Percentiles rank a stretch among this genome's conserved stretches.
Evolutionary conservation across 116 monocot species (phyloP).

Genomic region (Thalassia testudinum): DNA sequence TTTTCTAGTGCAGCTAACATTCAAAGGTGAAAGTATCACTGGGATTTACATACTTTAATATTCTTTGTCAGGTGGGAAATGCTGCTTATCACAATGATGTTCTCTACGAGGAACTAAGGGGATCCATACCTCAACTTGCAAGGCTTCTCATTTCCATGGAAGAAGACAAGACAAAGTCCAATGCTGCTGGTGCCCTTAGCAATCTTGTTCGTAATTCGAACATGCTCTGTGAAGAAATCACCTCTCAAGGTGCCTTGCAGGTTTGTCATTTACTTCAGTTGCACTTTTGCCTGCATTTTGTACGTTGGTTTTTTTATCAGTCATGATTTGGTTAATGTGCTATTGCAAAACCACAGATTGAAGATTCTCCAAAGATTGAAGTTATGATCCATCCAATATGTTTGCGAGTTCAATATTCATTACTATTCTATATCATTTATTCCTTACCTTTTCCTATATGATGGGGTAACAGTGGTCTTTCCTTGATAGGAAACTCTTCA

Average conservation of each 20-base stretch:
- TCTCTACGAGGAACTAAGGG: slow-evolving; percentile 66
- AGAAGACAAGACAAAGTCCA: slow-evolving; percentile 92
- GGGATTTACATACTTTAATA: neutral
- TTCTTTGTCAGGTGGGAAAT: slow-evolving; percentile 64
- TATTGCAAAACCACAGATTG: neutral
- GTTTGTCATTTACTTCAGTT: slow-evolving; percentile 16
- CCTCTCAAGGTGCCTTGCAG: slow-evolving; percentile 74
- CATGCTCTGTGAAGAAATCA: slow-evolving; percentile 61
- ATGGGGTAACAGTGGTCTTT: no score
- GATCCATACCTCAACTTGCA: slow-evolving; percentile 77
- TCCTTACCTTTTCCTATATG: neutral
- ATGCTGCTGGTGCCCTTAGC: slow-evolving; percentile 94
- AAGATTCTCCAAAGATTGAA: no score
- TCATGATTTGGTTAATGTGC: neutral
- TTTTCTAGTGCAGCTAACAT: no score
- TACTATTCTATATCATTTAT: neutral
- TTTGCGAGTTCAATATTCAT: no score
- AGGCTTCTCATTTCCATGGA: slow-evolving; percentile 55
- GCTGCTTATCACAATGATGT: slow-evolving; percentile 84
- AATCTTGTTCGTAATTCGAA: slow-evolving; percentile 90
- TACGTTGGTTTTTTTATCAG: neutral
- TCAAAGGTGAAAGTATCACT: no score
- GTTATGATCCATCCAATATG: no score
- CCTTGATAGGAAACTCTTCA: no score
- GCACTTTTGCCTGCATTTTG: no score